phyloP scores from a whole-genome alignment of 192 early-diverging fungal species.

The Backusella tarrabulga region DNA sequence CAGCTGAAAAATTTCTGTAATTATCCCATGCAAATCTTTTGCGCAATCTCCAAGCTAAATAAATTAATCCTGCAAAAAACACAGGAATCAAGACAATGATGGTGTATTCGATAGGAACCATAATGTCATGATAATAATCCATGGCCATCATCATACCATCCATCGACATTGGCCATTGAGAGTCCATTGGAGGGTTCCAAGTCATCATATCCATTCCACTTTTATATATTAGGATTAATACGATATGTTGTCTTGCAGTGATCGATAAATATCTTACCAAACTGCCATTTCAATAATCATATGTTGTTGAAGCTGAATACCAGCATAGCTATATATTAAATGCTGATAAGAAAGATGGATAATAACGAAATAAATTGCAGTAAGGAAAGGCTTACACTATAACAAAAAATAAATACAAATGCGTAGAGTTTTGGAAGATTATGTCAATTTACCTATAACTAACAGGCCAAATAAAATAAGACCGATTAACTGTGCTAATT shows the following conservation, averaged over 20 bases:
- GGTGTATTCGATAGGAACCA: slow-evolving; percentile 44
- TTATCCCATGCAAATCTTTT: slow-evolving; percentile 48
- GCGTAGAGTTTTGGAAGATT: neutral
- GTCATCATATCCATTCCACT: slow-evolving; percentile 19
- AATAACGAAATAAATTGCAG: neutral
- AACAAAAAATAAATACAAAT: neutral
- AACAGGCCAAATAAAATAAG: slow-evolving; percentile 33
- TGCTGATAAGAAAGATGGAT: neutral
- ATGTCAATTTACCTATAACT: slow-evolving; percentile 31
- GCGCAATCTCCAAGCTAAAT: slow-evolving; percentile 29
- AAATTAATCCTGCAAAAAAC: slow-evolving; percentile 29
- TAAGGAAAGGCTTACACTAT: neutral
- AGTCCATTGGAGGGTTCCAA: slow-evolving; percentile 19
- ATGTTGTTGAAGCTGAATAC: slow-evolving; percentile 40
- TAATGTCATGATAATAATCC: slow-evolving; percentile 22
- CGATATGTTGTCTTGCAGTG: neutral
- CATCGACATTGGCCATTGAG: neutral
- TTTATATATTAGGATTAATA: neutral
- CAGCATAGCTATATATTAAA: slow-evolving; percentile 28
- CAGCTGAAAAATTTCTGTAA: slow-evolving; percentile 44
- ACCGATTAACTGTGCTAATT: slow-evolving; percentile 29
- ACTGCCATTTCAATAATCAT: slow-evolving; percentile 39
- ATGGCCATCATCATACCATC: slow-evolving; percentile 11
- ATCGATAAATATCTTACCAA: slow-evolving; percentile 20
- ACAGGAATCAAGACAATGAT: slow-evolving; percentile 41